phyloP scores from a whole-genome alignment of 73 alveolate genomes.

The Durusdinium trenchii region DNA sequence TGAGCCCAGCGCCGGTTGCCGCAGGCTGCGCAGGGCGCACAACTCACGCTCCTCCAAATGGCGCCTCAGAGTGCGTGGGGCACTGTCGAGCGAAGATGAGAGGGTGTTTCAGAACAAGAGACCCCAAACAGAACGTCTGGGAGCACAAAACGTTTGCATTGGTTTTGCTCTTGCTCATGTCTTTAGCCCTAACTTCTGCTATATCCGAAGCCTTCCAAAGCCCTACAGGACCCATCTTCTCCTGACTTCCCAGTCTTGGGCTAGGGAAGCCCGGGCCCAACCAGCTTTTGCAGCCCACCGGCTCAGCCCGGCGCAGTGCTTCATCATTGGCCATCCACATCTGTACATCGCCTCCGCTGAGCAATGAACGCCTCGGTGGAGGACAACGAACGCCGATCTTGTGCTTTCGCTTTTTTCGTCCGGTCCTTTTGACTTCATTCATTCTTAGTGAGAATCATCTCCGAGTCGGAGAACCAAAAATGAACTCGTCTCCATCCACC shows the following conservation, averaged over 20 bases:
- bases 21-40: slow-evolving; percentile 69
- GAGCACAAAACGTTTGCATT: not conserved
- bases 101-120: not conserved
- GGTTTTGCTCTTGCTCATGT: not conserved
- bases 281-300: not conserved
- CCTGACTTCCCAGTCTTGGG: not conserved
- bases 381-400: not conserved
- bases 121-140: not conserved
- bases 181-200: not conserved
- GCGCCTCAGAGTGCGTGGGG: slow-evolving; percentile 45
- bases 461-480: not conserved
- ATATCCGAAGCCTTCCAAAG: not conserved
- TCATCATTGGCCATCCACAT: slow-evolving; percentile 93
- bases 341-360: slow-evolving; percentile 81
- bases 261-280: not conserved
- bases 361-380: slow-evolving; percentile 38
- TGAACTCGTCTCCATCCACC: not conserved
- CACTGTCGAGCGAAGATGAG: not conserved
- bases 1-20: slow-evolving; percentile 68
- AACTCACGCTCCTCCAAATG: slow-evolving; percentile 69
- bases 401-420: not conserved
- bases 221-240: not conserved
- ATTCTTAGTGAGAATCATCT: too few relatives aligned
- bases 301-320: not conserved
- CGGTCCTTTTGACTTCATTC: not conserved